Conservation (phyloP, 805 yeast genomes). For the Yarrowia sp. region DNA sequence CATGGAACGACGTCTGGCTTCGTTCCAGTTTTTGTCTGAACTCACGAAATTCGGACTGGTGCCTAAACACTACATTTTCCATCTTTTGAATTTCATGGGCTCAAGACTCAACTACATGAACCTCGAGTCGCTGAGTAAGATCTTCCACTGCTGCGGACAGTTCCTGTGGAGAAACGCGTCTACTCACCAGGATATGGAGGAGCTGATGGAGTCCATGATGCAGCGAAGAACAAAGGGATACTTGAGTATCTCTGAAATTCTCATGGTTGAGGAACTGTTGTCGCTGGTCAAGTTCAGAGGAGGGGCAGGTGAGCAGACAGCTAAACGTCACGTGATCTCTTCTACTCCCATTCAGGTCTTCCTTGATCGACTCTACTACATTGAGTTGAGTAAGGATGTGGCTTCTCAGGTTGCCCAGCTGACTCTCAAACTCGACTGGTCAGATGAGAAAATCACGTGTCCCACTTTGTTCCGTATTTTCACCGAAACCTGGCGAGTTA, state of each 20-base stretch:
- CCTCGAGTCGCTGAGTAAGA: slow-evolving; percentile 64
- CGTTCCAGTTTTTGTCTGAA: slow-evolving; percentile 64
- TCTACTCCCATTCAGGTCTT: slow-evolving; percentile 42
- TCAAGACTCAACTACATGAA: slow-evolving; percentile 53
- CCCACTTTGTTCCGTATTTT: slow-evolving; percentile 46
- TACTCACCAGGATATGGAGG: slow-evolving; percentile 56
- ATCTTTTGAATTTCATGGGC: slow-evolving; percentile 63
- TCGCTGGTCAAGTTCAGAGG: slow-evolving; percentile 38
- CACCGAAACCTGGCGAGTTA: slow-evolving; percentile 58
- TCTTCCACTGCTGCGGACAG: slow-evolving; percentile 73
- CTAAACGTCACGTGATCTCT: slow-evolving; percentile 30
- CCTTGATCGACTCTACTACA: slow-evolving; percentile 50
- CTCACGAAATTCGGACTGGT: slow-evolving; percentile 71
- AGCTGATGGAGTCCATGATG: slow-evolving; percentile 58
- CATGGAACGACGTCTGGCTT: slow-evolving; percentile 23
- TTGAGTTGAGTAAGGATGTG: slow-evolving; percentile 48
- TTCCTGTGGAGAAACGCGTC: slow-evolving; percentile 58
- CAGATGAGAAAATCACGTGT: slow-evolving; percentile 39
- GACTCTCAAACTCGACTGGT: slow-evolving; percentile 49
- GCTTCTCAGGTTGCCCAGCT: slow-evolving; percentile 41
- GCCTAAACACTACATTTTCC: slow-evolving; percentile 69
- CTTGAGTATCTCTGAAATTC: slow-evolving; percentile 53
- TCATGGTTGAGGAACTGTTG: slow-evolving; percentile 53
- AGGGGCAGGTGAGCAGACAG: slow-evolving; percentile 43
- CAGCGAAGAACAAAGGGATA: slow-evolving; percentile 49